Conservation (phyloP, 192 early-diverging fungal genomes). For the Oehlia diaphana region DNA sequence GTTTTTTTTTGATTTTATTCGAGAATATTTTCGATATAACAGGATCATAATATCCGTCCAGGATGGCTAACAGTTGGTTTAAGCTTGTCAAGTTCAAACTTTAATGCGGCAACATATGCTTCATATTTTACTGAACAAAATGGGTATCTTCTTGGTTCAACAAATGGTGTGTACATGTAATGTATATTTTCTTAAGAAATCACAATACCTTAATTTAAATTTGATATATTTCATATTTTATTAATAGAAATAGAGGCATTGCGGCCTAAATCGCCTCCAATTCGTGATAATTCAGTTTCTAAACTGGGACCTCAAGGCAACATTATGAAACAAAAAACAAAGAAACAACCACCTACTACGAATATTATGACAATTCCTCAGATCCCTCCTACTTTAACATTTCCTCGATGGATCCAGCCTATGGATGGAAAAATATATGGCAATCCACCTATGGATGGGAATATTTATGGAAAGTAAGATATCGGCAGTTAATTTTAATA, state of each 20-base stretch:
- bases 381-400: not conserved
- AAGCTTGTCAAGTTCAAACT: slow-evolving; percentile 48
- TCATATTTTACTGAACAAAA: slow-evolving; percentile 35
- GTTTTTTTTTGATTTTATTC: not conserved
- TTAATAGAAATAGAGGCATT: slow-evolving; percentile 48
- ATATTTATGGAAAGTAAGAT: slow-evolving; percentile 17
- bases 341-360: not conserved
- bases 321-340: slow-evolving; percentile 10
- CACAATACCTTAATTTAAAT: not conserved
- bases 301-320: slow-evolving; percentile 7
- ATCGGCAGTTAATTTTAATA: not conserved
- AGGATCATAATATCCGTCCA: slow-evolving; percentile 56
- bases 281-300: slow-evolving; percentile 32
- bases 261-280: slow-evolving; percentile 58
- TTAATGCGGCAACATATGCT: slow-evolving; percentile 40
- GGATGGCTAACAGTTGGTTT: slow-evolving; percentile 64
- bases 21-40: not conserved
- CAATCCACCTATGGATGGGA: slow-evolving; percentile 12
- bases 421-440: slow-evolving; percentile 2
- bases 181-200: not conserved
- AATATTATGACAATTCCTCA: not conserved
- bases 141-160: slow-evolving; percentile 34
- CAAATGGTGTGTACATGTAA: slow-evolving; percentile 31
- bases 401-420: slow-evolving; percentile 19
- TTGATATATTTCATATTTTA: not conserved